A percentile compares a stretch with the other conserved stretches of the same genome.
These are phyloP conservation scores for Saccharomyces paradoxus DNA, from an alignment of 805 yeast species.

Conservation along the genomic window DNA sequence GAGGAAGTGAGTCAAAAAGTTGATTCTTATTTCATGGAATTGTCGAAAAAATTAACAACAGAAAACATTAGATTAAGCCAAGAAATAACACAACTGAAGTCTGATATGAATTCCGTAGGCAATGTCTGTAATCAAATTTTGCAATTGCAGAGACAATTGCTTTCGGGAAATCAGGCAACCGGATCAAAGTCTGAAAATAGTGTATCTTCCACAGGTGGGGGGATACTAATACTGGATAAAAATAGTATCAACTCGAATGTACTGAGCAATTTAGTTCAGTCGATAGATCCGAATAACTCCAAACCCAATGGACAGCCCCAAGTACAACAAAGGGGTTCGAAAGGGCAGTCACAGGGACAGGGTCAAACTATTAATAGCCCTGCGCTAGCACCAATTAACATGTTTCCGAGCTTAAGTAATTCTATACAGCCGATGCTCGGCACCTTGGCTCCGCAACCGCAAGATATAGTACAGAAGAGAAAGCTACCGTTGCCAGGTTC, in stretches of 20 bases:
- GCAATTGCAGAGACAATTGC: conserved; percentile 18
- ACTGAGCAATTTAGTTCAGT: conserved; percentile 13
- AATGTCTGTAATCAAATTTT: conserved; percentile 24
- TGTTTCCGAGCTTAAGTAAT: conserved; percentile 5
- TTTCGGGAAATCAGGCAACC: conserved; percentile 3
- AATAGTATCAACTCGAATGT: conserved; percentile 17
- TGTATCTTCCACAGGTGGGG: conserved; percentile 1
- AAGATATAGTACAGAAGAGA: conserved; percentile 2
- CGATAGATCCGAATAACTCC: conserved; percentile 7
- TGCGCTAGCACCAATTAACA: conserved; percentile 11
- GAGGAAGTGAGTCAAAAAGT: conserved; percentile 1
- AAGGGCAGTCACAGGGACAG: neutral
- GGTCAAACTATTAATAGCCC: conserved; percentile 10
- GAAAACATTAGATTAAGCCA: conserved; percentile 27
- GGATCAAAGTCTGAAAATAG: neutral
- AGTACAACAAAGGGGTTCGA: neutral
- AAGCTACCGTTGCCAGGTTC: conserved; percentile 6
- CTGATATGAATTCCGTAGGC: conserved; percentile 21
- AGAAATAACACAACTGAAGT: conserved; percentile 23
- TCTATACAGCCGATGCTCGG: neutral
- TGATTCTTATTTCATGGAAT: conserved; percentile 17
- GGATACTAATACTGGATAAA: conserved; percentile 19
- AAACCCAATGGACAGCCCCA: neutral
- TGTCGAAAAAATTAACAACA: conserved; percentile 24
- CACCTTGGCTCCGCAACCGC: neutral